Base-by-base conservation (phyloP, 306 rosid species). In the Benincasa hispida region DNA sequence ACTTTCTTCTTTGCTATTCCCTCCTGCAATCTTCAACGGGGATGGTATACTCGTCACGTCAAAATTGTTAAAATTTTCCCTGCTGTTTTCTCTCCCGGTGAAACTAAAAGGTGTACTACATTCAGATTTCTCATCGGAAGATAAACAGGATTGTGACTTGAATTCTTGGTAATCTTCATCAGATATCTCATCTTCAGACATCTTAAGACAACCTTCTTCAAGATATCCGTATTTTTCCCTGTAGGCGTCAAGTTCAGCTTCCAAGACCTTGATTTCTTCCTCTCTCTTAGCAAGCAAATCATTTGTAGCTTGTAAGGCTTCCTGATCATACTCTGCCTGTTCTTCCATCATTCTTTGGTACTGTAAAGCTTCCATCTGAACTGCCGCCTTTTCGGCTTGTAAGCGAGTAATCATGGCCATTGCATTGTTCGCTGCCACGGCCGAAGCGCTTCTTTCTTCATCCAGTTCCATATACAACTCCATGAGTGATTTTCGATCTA, bases 281-380 rank as follows among this genome's bases (percentile, higher is more conserved):
- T 95, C 99, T 82, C 89, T 77, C 68, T 86, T 88, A 27, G 82
- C 27, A 60, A 95, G 89, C 89, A 88, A 60, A 0, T 95, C 97
- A 80, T 86, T 88, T 13, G 87, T 79, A 25, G 86, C 96, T 82
- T 88, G 83, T 14, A 95, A 81, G 19, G 93, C 97, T 84, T 92
- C 98, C 80, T 92, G 93, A 70, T 95, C 99, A 68, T 95, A 95
- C 90, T 92, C 99, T 1, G 89, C 87, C 75, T 95, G 97, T 70
- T 95, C 99, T 84, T 95, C 99, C 99, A 90, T 90, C 97, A 95
- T 88, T 85, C 99, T 90, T 66, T 95, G 98, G 80, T 92, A 95
- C 76, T 95, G 98, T 72, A 89, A 88, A 27, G 99, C 99, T 39
- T 92, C 99, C 99, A 95, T 92, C 77, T 95, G 99, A 79, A 95